Conservation (phyloP, 2,329 filamentous ascomycete genomes). For the Aspergillus sergii region DNA sequence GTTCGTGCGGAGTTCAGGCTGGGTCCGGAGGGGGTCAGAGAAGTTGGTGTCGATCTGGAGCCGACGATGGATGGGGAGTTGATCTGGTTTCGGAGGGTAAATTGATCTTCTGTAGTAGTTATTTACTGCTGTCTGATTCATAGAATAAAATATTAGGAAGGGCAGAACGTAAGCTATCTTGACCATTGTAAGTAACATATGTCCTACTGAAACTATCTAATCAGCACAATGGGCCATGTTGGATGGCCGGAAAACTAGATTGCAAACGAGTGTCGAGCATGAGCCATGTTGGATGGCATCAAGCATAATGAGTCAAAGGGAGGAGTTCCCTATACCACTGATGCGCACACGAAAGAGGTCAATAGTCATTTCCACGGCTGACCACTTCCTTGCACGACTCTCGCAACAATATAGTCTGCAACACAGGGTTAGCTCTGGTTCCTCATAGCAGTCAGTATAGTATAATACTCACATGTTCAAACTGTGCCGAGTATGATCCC, state of each 20-base stretch:
- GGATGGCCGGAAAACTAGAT: neutral
- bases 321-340: neutral
- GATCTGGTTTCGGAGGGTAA: neutral
- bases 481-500: slow-evolving; percentile 66
- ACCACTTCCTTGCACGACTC: slow-evolving; percentile 53
- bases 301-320: neutral
- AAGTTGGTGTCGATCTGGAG: neutral
- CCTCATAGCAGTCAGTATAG: neutral
- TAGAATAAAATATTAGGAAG: neutral
- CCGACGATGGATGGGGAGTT: neutral
- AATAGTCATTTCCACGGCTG: slow-evolving; percentile 58
- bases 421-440: slow-evolving; percentile 4
- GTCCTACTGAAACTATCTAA: neutral
- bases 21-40: neutral
- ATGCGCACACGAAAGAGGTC: slow-evolving; percentile 8
- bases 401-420: slow-evolving; percentile 53
- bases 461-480: slow-evolving; percentile 55
- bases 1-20: neutral
- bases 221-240: neutral
- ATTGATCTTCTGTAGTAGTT: neutral
- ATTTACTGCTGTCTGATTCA: neutral
- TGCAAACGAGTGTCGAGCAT: neutral
- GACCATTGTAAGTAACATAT: neutral
- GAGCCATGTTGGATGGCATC: slow-evolving; percentile 3
- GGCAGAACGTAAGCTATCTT: neutral